These are phyloP conservation scores for Candida nitratophila DNA, from an alignment of 805 yeast species.

Conservation along the genomic window DNA sequence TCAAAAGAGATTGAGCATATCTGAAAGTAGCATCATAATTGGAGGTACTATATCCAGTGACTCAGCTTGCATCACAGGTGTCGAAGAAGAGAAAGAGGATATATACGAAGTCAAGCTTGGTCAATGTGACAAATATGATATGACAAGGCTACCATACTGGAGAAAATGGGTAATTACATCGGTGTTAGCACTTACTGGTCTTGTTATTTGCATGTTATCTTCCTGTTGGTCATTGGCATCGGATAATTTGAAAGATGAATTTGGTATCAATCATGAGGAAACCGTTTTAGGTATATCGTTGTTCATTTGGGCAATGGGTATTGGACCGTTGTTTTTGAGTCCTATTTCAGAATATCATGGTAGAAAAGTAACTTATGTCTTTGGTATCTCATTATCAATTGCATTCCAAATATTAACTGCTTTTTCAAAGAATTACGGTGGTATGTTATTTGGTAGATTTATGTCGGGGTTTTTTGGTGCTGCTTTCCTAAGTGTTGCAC, in stretches of 20 bases:
- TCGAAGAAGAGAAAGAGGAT: conserved; percentile 3
- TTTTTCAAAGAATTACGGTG: conserved; percentile 51
- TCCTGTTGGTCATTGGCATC: conserved; percentile 63
- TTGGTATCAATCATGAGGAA: conserved; percentile 51
- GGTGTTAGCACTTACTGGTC: conserved; percentile 46
- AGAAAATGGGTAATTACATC: conserved; percentile 53
- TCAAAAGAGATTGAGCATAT: neutral
- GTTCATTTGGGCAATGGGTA: conserved; percentile 55
- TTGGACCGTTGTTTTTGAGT: conserved; percentile 55
- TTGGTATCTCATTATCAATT: conserved; percentile 38
- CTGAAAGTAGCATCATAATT: neutral
- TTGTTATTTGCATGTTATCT: conserved; percentile 61
- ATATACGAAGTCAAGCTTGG: conserved; percentile 11
- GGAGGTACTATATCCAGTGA: no score
- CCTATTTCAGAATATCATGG: conserved; percentile 56
- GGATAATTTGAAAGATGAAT: conserved; percentile 35
- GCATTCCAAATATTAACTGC: conserved; percentile 50
- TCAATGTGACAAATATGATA: conserved; percentile 11
- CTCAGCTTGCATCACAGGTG: no score
- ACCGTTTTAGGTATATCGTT: conserved; percentile 50
- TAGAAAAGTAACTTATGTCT: conserved; percentile 43
- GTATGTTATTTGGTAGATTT: conserved; percentile 57
- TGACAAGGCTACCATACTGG: conserved; percentile 28
- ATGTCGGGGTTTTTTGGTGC: conserved; percentile 70
- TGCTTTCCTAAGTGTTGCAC: conserved; percentile 68